Base-by-base conservation (phyloP, 257 asterid genomes). In the Primulina tabacum region DNA sequence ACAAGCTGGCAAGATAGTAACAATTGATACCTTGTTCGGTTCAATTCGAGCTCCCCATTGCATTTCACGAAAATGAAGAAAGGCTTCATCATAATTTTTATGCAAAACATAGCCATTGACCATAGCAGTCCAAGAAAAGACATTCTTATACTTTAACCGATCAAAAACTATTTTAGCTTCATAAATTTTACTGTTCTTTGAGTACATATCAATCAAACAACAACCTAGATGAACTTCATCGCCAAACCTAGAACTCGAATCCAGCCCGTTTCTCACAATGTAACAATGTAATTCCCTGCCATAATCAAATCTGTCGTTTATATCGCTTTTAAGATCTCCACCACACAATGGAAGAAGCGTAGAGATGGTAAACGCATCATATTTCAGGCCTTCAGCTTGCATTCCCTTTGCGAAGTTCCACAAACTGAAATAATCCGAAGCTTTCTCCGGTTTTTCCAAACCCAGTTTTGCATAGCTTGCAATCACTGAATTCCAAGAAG, bases 251-350 rank as follows among this genome's bases (percentile, higher is more conserved):
- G 34, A 71, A 65, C 75, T 77, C 67, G 58, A 63, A 55, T 82
- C 81, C 76, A 82, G 71, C 64, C 75, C 80, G 43, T 76, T 77
- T 47, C 62, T 82, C 72, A 85, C 43, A 5, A 82, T 68, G 78
- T 84, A 86, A 64, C 85, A 77, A 68, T 89, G 96, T 55, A 89
- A 65, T 68, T 84, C 96, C 71, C 77, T 86, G 16, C 93, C 96
- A 70, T 71, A 81, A 11, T 60, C 28, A 71, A 65, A 63, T 2
- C 57, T 62, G 21, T 62, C 24, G 26, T 6, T 33, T 58, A 35
- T 60, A 66, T 70, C 78, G 62, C 16, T 59, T 66, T 8, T 26
- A 53, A 16, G 34, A 58, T 68, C 68, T 18, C 67, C 86, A 9
- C 72, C 75, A 56, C 87, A 79, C 50, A 79, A 61, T 1, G 95